Base-by-base conservation (phyloP, 768 basidiomycete genomes). In the Rhodotorula sphaerocarpa region DNA sequence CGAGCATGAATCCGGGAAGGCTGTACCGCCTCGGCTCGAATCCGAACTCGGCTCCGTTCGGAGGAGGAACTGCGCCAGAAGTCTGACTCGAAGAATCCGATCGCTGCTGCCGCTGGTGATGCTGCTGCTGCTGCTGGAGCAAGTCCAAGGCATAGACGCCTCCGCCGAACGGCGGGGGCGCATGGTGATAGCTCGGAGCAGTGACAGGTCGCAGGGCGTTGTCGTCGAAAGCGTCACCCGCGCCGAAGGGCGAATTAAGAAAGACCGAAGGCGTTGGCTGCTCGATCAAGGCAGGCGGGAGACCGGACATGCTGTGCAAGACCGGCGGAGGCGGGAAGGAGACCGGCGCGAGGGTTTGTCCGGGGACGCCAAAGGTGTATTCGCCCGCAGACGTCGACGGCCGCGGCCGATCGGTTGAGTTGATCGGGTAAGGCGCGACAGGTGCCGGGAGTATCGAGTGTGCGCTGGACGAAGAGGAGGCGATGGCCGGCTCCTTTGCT, bases 321-420 rank as follows among this genome's bases (percentile, higher is more conserved):
- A 30, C 51, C 33, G 44, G 48, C 21, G 7, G 53, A 30, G 23
- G 43, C 21, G 20, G 50, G 28, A 52, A 46, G 2, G 59, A 31
- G 18, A 50, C 33, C 1, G 67, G 36, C 21, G 55, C 27, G 39
- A 62, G 34, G 53, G 61, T 58, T 2, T 61, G 62, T 9, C 62
- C 53, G n/a, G 67, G 39, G 47, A 56, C 50, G 21, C n/a, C 42
- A 52, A 45, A 64, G 43, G 55, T 34, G 54, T 68, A 68, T 47
- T 68, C 67, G 25, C 67, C 67, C 3, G 63, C 67, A 6, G 62
- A 64, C 3, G 65, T 66, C 25, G 65, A 66, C 10, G 65, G 65
- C 14, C 65, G 62, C 2, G 59, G 61, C 15, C 66, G 62, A 7
- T 63, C 61, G 36, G 7, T 4, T 7, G 41, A 9, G 10, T 12